A percentile compares a stretch with the other conserved stretches of the same genome.
phyloP scores from a whole-genome alignment of 345 rosid genomes.

The Clausena lansium region DNA sequence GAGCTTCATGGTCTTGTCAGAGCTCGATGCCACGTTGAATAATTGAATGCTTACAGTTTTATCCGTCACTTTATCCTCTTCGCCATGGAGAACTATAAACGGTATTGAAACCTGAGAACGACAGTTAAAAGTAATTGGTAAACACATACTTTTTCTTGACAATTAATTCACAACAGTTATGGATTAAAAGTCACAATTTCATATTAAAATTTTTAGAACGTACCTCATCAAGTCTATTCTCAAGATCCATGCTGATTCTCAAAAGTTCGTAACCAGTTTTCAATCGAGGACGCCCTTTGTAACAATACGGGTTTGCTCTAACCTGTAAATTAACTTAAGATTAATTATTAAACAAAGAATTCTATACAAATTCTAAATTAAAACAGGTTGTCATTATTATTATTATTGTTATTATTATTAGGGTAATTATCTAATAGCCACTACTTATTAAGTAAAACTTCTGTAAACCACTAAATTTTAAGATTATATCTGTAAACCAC shows the following conservation, averaged over 20 bases:
- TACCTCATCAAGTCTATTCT: constrained; percentile 44
- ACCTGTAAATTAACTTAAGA: constrained; percentile 18
- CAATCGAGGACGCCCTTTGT: constrained; percentile 58
- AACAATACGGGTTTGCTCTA: constrained; percentile 48
- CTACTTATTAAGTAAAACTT: too few relatives aligned
- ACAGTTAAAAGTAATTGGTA: too few relatives aligned
- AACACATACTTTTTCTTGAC: too few relatives aligned
- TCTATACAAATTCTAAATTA: not conserved
- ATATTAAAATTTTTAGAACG: not conserved
- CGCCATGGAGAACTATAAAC: constrained; percentile 77
- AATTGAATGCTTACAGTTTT: constrained; percentile 55
- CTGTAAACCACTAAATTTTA: too few relatives aligned
- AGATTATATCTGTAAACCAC: too few relatives aligned
- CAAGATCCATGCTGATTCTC: constrained; percentile 39
- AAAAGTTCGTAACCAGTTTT: constrained; percentile 50
- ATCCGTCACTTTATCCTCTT: constrained; percentile 78
- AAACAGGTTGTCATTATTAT: not conserved
- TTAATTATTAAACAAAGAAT: not conserved
- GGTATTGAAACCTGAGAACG: constrained; percentile 58
- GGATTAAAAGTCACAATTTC: not conserved
- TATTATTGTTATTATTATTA: not conserved
- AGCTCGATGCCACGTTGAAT: constrained; percentile 43
- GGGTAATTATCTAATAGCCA: too few relatives aligned
- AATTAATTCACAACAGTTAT: too few relatives aligned
- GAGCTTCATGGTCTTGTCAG: constrained; percentile 71